A percentile compares a stretch with the other conserved stretches of the same genome.
phyloP scores from a whole-genome alignment of 2,329 filamentous ascomycete species.

The Cordyceps sp. region DNA sequence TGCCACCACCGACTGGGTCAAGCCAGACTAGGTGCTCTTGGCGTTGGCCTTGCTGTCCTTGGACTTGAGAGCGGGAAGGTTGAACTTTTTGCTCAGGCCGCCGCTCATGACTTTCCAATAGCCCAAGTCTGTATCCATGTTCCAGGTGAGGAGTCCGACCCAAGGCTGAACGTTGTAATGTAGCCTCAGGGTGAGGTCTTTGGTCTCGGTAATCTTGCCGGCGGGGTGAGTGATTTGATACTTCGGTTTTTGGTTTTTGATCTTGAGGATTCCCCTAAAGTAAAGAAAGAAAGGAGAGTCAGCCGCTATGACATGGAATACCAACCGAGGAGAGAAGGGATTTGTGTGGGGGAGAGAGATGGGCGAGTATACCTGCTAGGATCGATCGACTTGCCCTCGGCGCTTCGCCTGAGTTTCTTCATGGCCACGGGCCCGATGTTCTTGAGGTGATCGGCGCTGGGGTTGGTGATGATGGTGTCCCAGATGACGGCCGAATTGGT shows the following conservation, averaged over 20 bases:
- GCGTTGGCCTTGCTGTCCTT: slow-evolving; percentile 21
- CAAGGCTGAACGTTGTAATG: slow-evolving; percentile 98
- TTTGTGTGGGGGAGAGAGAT: no score
- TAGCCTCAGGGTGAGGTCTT: slow-evolving; percentile 61
- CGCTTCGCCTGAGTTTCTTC: slow-evolving; percentile 44
- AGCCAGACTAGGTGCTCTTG: slow-evolving; percentile 1
- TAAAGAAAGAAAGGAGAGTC: background rate
- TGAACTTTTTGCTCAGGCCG: slow-evolving; percentile 47
- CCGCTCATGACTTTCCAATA: slow-evolving; percentile 49
- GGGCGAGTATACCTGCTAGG: slow-evolving; percentile 42
- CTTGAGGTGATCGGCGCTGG: slow-evolving; percentile 44
- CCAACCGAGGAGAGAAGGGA: background rate
- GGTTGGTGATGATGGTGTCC: slow-evolving; percentile 81
- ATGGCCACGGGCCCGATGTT: slow-evolving; percentile 42
- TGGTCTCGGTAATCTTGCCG: slow-evolving; percentile 56
- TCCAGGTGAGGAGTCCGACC: slow-evolving; percentile 82
- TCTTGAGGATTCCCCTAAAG: slow-evolving; percentile 55
- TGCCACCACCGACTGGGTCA: no score
- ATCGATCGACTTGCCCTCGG: slow-evolving; percentile 43
- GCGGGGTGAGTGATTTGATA: slow-evolving; percentile 91
- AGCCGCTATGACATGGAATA: background rate
- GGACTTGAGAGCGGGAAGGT: slow-evolving; percentile 47
- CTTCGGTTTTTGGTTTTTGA: slow-evolving; percentile 80
- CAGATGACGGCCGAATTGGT: slow-evolving; percentile 75
- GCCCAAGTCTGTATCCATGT: slow-evolving; percentile 36